These are phyloP conservation scores for Lentinula boryana DNA, from an alignment of 768 basidiomycete genomes.

Conservation along the genomic window DNA sequence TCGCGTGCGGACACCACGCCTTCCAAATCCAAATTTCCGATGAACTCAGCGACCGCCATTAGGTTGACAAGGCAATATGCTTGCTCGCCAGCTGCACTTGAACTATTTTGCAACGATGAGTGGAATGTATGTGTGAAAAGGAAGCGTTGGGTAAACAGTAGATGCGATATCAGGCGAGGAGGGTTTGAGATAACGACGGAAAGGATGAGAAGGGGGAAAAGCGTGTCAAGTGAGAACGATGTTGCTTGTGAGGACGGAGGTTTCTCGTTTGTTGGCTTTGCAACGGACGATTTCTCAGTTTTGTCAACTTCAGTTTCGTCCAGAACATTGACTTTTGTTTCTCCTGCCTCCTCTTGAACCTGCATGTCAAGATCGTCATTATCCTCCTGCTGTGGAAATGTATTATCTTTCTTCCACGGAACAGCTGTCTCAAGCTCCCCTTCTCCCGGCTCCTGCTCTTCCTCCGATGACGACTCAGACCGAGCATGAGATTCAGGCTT, in stretches of 20 bases:
- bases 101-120: slow-evolving; percentile 27
- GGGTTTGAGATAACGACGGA: slow-evolving; percentile 94
- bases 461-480: not conserved
- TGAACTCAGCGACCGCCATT: slow-evolving; percentile 92
- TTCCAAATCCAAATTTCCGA: slow-evolving; percentile 89
- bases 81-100: slow-evolving; percentile 70
- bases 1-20: slow-evolving; percentile 31
- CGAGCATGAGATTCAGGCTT: not conserved
- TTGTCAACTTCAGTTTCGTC: not conserved
- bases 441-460: slow-evolving; percentile 33
- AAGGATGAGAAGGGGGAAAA: slow-evolving; percentile 91
- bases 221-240: slow-evolving; percentile 52
- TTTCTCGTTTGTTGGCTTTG: not conserved
- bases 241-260: slow-evolving; percentile 15
- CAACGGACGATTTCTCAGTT: not conserved
- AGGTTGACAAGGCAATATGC: slow-evolving; percentile 92
- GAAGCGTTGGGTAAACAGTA: slow-evolving; percentile 61
- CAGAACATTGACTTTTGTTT: not conserved
- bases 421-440: slow-evolving; percentile 29
- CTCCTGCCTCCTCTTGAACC: not conserved
- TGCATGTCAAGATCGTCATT: not conserved
- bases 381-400: not conserved
- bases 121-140: not conserved
- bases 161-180: slow-evolving; percentile 64
- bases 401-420: slow-evolving; percentile 2